Conservation (phyloP, 2,329 filamentous ascomycete genomes). For the Diaporthe sp. region DNA sequence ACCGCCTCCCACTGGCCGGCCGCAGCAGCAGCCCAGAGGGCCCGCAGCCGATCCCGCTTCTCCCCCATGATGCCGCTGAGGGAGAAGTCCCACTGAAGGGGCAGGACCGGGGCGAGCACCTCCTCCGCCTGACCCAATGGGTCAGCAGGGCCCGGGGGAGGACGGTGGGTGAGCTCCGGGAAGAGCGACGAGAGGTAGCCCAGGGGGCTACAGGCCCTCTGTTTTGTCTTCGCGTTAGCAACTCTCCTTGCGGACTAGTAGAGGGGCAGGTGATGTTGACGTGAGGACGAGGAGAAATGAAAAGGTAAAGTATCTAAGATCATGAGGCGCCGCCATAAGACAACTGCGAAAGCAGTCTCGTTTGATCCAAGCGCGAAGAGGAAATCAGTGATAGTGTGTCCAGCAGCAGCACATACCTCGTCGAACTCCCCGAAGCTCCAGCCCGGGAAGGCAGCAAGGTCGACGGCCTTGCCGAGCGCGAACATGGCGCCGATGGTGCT, state of each 20-base stretch:
- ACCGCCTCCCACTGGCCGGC: conserved; percentile 18
- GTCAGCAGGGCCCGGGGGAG: not conserved
- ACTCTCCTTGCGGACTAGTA: not conserved
- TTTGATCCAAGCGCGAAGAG: not conserved
- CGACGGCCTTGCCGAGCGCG: conserved; percentile 29
- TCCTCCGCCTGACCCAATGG: not conserved
- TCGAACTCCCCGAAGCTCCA: conserved; percentile 6
- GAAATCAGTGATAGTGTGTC: not conserved
- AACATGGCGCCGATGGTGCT: conserved; percentile 20
- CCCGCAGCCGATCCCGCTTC: conserved; percentile 17
- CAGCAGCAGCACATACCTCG: conserved; percentile 6
- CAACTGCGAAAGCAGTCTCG: not conserved
- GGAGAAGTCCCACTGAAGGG: conserved; percentile 25
- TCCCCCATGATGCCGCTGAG: conserved; percentile 19
- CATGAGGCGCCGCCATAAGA: not conserved
- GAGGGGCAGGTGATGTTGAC: not conserved
- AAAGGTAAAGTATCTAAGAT: not conserved
- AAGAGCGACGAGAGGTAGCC: conserved; percentile 28
- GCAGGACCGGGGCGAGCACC: not conserved
- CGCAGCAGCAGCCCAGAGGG: conserved; percentile 21
- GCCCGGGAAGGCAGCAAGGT: conserved; percentile 17
- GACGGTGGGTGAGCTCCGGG: conserved; percentile 24
- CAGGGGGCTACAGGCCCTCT: conserved; percentile 24
- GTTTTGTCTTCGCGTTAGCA: conserved; percentile 15
- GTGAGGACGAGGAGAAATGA: not conserved